Evolutionary conservation across 148 eudicot genomes (phyloP), one percentile per base, ranked within the genome.

Genomic region (Persicaria tinctoria): DNA sequence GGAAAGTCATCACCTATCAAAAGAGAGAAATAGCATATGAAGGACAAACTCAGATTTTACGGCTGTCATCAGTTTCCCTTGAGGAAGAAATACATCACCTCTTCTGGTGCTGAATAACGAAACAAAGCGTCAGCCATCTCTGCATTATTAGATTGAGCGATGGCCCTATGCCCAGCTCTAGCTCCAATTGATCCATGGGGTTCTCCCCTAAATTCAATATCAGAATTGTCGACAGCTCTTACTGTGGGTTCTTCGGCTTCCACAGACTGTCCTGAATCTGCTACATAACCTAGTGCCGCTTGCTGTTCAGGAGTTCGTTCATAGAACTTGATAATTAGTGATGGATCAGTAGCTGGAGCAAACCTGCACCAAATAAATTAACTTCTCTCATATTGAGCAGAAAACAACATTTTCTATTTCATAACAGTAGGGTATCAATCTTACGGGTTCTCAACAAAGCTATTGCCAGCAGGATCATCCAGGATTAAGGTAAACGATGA

Each of bases 391-490:
- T 18, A 1, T 18, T 13, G 20, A 46, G 74, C 27, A 71, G 55
- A 71, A 47, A 71, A 71, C 0, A 23, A 18, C 13, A 12, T 50
- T 6, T 17, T 71, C 41, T 46, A 71, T n/a, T 71, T 32, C 55
- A 48, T 17, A 47, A 60, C 41, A 68, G 47, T 18, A 64, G 18
- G 56, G 68, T 75, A 44, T 32, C 41, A 32, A 32, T 76, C 88
- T 89, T 89, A 95, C 98, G 85, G 97, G 56, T 92, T 95, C 80
- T 95, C 98, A 74, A 92, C 86, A 77, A 89, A 95, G 82, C 98
- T 95, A 78, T 95, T 95, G 76, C 98, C 97, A 5, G 93, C 93
- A 82, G 98, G 98, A 85, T 95, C 98, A 76, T 92, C 98, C 75
- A 95, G 84, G 79, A 90, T 78, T 76, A 92, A 82, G 74, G 92